Evolutionary conservation across 768 basidiomycete genomes (phyloP), one percentile per base, ranked within the genome.

Genomic region (Tricholoma bakamatsutake): DNA sequence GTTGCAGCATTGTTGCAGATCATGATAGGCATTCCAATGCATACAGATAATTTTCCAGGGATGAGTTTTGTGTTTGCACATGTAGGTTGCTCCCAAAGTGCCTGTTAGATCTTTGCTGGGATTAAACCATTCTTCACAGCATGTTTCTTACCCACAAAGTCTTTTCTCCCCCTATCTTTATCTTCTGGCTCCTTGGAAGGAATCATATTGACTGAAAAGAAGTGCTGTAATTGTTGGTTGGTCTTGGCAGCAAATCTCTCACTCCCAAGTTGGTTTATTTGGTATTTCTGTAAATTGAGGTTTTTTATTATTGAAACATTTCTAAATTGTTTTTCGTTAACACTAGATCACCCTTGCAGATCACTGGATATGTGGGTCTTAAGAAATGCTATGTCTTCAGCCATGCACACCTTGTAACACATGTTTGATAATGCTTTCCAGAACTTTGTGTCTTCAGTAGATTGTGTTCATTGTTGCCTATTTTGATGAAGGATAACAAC

Each of bases 241-340:
- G 56, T 62, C 9, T 73, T 70, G 2, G 37, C 13, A 2, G 73
- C 71, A 69, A 72, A 75, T 17, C 46, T 48, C 34, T 64, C 40
- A 2, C 21, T 27, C 18, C 69, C 69, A 1, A 68, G 12, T 8
- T 63, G 48, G 64, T 75, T 75, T 0, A 74, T 62, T 21, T 57
- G 43, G 60, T 73, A 71, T 50, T 67, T 66, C 3, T 69, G 61
- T 12, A 51, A 18, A 59, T 74, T 71, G 9, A 42, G 52, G 0
- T 62, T 54, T 17, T 71, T 71, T 39, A 76, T 75, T 3, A 74
- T 61, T 9, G 72, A 66, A 0, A 69, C 66, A 64, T 71, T 54
- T 37, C 66, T 35, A 46, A 71, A 71, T 1, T 58, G 30, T 12
- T 58, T 46, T 2, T 57, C 50, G 28, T 40, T 35, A 5, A 68